Conservation (phyloP, 23 red algal species). For the Agarophyton chilense region DNA sequence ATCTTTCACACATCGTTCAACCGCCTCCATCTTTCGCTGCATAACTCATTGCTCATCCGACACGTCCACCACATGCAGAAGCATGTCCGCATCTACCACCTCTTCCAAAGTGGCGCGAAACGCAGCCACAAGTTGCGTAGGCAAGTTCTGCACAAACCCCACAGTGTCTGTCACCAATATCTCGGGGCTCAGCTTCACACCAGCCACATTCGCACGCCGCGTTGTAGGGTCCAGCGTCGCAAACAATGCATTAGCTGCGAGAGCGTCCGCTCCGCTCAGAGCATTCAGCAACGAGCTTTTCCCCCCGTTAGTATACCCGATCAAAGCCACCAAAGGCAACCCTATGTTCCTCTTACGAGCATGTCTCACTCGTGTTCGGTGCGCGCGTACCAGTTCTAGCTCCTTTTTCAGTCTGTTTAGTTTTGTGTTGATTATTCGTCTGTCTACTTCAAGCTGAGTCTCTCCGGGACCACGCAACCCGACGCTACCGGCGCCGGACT, state of each 20-base stretch:
- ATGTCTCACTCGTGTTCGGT: conserved; percentile 60
- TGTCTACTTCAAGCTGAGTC: conserved; percentile 93
- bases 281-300: conserved; percentile 85
- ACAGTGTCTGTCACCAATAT: conserved; percentile 92
- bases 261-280: conserved; percentile 61
- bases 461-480: conserved; percentile 95
- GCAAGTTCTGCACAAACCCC: conserved; percentile 98
- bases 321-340: conserved; percentile 78
- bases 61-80: conserved; percentile 95
- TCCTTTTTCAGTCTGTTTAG: conserved; percentile 73
- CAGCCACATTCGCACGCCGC: conserved; percentile 73
- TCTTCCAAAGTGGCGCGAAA: conserved; percentile 96
- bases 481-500: conserved; percentile 85
- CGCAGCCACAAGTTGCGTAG: conserved; percentile 92
- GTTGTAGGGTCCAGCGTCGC: conserved; percentile 96
- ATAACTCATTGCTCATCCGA: conserved; percentile 38
- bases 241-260: conserved; percentile 91
- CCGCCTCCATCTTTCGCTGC: conserved; percentile 65
- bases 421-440: conserved; percentile 74
- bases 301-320: conserved; percentile 89
- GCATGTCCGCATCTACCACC: conserved; percentile 89
- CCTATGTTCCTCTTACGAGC: conserved; percentile 58
- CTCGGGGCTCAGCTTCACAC: conserved; percentile 74
- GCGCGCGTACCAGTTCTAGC: conserved; percentile 72
- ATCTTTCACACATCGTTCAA: conserved; percentile 76